phyloP scores from a whole-genome alignment of 2,329 filamentous ascomycete genomes.

The Sclerotinia glacialis region DNA sequence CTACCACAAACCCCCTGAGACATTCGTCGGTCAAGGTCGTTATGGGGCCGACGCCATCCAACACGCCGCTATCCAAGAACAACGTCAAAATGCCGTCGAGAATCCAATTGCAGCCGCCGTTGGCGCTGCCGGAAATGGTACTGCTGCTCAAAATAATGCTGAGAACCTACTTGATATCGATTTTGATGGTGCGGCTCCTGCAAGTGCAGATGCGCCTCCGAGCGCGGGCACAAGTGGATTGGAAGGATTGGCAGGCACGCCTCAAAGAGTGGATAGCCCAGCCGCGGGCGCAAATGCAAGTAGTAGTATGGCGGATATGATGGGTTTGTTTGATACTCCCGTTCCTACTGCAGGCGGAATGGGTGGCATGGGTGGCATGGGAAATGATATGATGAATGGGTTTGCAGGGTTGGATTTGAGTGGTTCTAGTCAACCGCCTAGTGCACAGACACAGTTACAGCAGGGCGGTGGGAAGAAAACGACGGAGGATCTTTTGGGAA shows the following conservation, averaged over 20 bases:
- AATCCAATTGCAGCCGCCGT: constrained; percentile 90
- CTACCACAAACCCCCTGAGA: constrained; percentile 96
- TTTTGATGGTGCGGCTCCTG: constrained; percentile 88
- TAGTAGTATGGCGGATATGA: constrained; percentile 77
- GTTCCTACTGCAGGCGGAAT: constrained; percentile 29
- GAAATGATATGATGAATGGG: constrained; percentile 61
- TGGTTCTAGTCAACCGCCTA: constrained; percentile 61
- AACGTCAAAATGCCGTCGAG: constrained; percentile 85
- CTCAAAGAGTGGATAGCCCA: constrained; percentile 66
- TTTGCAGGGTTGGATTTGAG: constrained; percentile 79
- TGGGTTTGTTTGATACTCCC: constrained; percentile 59
- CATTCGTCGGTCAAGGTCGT: constrained; percentile 94
- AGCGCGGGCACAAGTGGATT: constrained; percentile 48
- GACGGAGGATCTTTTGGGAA: constrained; percentile 57
- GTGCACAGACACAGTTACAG: constrained; percentile 57
- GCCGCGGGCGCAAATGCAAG: constrained; percentile 40
- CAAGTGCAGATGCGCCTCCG: constrained; percentile 71
- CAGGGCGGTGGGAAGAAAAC: constrained; percentile 48
- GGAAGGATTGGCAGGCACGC: constrained; percentile 59
- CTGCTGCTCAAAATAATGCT: constrained; percentile 67
- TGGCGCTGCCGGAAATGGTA: constrained; percentile 60
- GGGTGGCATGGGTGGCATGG: constrained; percentile 24
- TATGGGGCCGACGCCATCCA: constrained; percentile 94
- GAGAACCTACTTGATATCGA: constrained; percentile 96
- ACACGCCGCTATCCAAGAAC: constrained; percentile 92